Percentiles rank a stretch among this genome's conserved stretches.
These are phyloP conservation scores for Sporobolomyces roseus DNA, from an alignment of 768 basidiomycete species.

Conservation along the genomic window DNA sequence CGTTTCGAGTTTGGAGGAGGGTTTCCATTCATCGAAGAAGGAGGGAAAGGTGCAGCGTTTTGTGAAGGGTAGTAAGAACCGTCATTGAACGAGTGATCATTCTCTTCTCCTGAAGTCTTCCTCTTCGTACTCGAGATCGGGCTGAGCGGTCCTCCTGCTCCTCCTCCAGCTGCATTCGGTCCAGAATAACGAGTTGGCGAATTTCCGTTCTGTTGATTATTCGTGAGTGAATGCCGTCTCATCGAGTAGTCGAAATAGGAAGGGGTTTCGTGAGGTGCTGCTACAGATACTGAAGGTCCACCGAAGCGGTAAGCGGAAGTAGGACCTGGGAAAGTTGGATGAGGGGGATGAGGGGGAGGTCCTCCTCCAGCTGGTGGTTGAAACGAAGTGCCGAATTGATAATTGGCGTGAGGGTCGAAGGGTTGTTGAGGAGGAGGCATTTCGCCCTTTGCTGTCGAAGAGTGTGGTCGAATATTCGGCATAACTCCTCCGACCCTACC, in stretches of 20 bases:
- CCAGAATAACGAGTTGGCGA: background rate
- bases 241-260: slow-evolving; percentile 66
- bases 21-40: background rate
- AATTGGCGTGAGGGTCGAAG: slow-evolving; percentile 7
- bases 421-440: slow-evolving; percentile 2
- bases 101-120: slow-evolving; percentile 28
- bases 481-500: too few relatives aligned
- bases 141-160: background rate
- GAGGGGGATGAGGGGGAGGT: background rate
- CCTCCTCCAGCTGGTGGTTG: too few relatives aligned
- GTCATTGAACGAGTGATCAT: background rate
- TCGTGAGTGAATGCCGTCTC: slow-evolving; percentile 68
- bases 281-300: slow-evolving; percentile 11
- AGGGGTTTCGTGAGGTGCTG: slow-evolving; percentile 50
- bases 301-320: slow-evolving; percentile 30
- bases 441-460: background rate
- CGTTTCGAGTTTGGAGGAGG: slow-evolving; percentile 24
- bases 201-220: too few relatives aligned
- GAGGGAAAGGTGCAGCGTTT: too few relatives aligned
- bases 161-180: background rate
- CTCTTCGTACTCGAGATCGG: slow-evolving; percentile 32
- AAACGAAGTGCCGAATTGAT: background rate
- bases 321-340: background rate
- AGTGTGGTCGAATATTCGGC: too few relatives aligned
- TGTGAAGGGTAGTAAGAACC: slow-evolving; percentile 5